Evolutionary conservation across 257 asterid genomes (phyloP), one percentile per base, ranked within the genome.

Genomic region (Solanum megistacrolobum): DNA sequence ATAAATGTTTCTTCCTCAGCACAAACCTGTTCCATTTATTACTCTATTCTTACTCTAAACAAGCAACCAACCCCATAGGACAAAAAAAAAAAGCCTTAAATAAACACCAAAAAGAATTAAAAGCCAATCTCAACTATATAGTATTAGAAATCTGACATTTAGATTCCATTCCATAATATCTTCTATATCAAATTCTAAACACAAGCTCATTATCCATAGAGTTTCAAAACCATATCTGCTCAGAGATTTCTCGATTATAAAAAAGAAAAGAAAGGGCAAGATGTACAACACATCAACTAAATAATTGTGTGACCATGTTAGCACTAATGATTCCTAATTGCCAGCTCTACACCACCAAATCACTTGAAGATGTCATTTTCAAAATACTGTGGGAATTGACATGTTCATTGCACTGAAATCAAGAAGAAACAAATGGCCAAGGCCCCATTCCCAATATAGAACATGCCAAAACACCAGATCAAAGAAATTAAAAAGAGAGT

Each of bases 361-460:
- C 68, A 46, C 69, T 18, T 18, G 1, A 29, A 82, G 21, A 46
- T 82, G 69, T 46, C 86, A 82, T 48, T 81, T 81, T 81, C 69
- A 46, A 29, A 41, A 2, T 27, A 16, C 27, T 48, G 20, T 48
- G 86, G 68, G 41, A 48, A 82, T 82, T 82, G 69, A 82, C 86
- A 48, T 48, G 31, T 82, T 48, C 84, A 85, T 58, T 38, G 82
- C 43, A 48, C 25, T 78, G 87, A 89, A n/a, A 89, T 68, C 66
- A 84, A 85, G 82, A 84, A 52, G 3, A 72, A 88, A 85, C 76
- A 86, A 66, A 82, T 60, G 83, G 48, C 86, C 89, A 81, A 34
- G 88, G 48, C 83, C 89, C 88, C 86, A 55, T 13, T 72, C 58
- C 87, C 88, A 21, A 36, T 41, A 88, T 85, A 78, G 75, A 82